Conservation (phyloP, 2,329 filamentous ascomycete species). For the Mariannaea elegans region DNA sequence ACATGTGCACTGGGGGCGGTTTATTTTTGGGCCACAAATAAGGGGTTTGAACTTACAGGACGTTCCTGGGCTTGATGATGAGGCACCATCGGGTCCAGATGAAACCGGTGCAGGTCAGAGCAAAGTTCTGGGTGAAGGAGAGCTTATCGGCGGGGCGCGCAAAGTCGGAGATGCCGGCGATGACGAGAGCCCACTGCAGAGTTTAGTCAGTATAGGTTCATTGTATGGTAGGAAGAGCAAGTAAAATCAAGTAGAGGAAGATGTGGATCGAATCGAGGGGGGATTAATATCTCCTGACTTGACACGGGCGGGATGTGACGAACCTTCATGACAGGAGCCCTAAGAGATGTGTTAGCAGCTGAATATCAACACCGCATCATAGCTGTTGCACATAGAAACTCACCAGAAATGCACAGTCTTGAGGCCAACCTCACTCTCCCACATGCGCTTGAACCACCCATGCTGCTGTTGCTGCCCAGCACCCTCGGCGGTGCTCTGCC, state of each 20-base stretch:
- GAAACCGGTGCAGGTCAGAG: slow-evolving; percentile 86
- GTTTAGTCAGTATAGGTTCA: not conserved
- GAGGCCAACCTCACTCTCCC: slow-evolving; percentile 81
- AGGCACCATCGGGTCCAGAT: slow-evolving; percentile 99
- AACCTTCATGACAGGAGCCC: slow-evolving; percentile 91
- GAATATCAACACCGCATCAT: not conserved
- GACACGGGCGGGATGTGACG: slow-evolving; percentile 25
- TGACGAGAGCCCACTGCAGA: slow-evolving; percentile 85
- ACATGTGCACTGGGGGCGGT: too few species aligned
- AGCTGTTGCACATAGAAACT: not conserved
- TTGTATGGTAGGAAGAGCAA: not conserved
- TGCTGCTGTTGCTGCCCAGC: slow-evolving; percentile 53
- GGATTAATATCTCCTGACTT: not conserved
- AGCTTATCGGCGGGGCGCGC: slow-evolving; percentile 90
- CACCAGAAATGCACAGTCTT: slow-evolving; percentile 99
- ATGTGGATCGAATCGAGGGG: too few species aligned
- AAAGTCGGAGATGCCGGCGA: slow-evolving; percentile 93
- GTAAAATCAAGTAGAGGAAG: not conserved
- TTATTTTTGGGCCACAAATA: too few species aligned
- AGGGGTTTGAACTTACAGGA: slow-evolving; percentile 67
- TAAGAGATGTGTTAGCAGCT: slow-evolving; percentile 48
- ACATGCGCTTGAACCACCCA: slow-evolving; percentile 78
- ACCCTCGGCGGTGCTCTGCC: slow-evolving; percentile 72
- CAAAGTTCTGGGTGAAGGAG: slow-evolving; percentile 90
- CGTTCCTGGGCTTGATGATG: slow-evolving; percentile 93